Evolutionary conservation across 2,329 filamentous ascomycete genomes (phyloP), one percentile per base, ranked within the genome.

Genomic region (Sclerotinia nivalis): DNA sequence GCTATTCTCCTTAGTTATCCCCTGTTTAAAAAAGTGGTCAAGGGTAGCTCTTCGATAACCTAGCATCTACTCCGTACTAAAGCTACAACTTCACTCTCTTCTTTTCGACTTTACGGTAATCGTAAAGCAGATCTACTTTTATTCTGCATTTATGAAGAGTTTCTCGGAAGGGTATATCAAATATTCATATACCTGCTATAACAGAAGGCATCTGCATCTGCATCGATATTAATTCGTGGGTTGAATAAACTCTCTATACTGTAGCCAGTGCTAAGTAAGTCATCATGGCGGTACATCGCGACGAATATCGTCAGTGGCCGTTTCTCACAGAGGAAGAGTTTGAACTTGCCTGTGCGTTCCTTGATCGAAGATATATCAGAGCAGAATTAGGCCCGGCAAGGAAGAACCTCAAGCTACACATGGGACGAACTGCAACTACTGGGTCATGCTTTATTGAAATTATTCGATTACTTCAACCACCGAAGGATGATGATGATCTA

Each of bases 261-360:
- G 15, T 52, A 65, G 49, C 61, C 15, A 65, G 61, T 65, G 61
- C 61, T 65, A 65, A 40, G 18, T 37, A 31, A 13, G 40, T 61
- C 43, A 31, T 52, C 55, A 72, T 25, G 37, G 77, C 78, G 75
- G 70, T 72, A 50, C 70, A 75, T 87, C 75, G 74, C 79, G 70
- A 80, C 54, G 74, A 78, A n/a, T 79, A 77, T 70, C 71, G 72
- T 25, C 75, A 83, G 65, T 93, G 89, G 76, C 90, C 90, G 9
- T 86, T 85, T 70, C 83, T 93, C 40, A 85, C 80, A 15, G 76
- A 80, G 15, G 84, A 87, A 54, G 89, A 92, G 76, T 93, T 93
- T 73, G 80, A 86, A 67, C 84, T 88, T 76, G 86, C 84, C 68
- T 92, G 90, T 78, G 86, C 89, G 74, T 82, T 86, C 68, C 82